phyloP scores from a whole-genome alignment of 2,329 filamentous ascomycete species.

The Paraphoma sp. region DNA sequence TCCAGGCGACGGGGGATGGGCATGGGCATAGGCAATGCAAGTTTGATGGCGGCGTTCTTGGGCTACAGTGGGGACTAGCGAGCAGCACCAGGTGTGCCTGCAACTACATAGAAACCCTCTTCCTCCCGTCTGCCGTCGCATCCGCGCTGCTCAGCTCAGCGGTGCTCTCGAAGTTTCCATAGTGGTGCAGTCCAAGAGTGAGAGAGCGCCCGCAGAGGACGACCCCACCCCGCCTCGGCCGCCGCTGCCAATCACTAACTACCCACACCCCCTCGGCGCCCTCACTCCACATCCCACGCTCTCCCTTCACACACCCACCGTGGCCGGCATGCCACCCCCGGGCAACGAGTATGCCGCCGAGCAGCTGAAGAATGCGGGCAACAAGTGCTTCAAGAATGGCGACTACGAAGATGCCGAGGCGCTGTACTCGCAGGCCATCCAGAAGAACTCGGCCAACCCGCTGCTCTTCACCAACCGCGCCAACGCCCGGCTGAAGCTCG shows the following conservation, averaged over 20 bases:
- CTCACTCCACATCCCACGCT: conserved; percentile 2
- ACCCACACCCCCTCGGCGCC: conserved; percentile 27
- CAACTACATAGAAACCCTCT: too few species aligned
- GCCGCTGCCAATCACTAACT: conserved; percentile 25
- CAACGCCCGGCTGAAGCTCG: conserved; percentile 78
- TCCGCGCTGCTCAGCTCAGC: conserved; percentile 23
- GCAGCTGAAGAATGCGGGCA: conserved; percentile 62
- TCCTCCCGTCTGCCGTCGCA: conserved; percentile 1
- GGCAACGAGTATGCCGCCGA: conserved; percentile 52
- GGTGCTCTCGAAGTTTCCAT: conserved; percentile 34
- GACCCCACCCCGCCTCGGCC: conserved; percentile 19
- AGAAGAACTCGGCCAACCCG: conserved; percentile 77
- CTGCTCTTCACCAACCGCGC: conserved; percentile 89
- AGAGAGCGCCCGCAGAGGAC: conserved; percentile 10
- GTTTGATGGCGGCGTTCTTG: not conserved
- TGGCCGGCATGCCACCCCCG: conserved; percentile 25
- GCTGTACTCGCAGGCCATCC: conserved; percentile 79
- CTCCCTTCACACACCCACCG: not conserved
- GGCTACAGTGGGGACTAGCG: too few species aligned
- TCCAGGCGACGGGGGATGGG: too few species aligned
- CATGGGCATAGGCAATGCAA: too few species aligned
- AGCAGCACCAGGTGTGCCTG: not conserved
- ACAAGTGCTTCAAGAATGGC: conserved; percentile 68
- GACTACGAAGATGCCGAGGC: conserved; percentile 72
- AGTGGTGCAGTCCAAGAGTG: not conserved